Evolutionary conservation across 1,284 basidiomycete species (phyloP), one percentile per base, ranked within the genome.

Genomic region (Apiotrichum brassicae): DNA sequence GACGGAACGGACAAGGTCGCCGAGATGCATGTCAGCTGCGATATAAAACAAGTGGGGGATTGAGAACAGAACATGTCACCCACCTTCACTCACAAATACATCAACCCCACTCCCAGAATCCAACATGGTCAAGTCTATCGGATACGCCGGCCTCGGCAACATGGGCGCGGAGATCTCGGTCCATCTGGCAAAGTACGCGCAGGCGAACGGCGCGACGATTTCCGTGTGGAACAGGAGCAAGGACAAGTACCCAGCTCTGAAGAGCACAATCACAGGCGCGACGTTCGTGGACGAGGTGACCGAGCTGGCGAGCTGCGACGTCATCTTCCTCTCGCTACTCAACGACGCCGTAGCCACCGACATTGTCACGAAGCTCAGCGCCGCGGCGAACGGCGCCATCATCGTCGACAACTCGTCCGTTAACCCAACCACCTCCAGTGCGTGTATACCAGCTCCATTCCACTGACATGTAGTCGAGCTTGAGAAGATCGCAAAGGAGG

Each of bases 351-450:
- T 58, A 22, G 53, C 54, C 6, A 43, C 58, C 30, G 63, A 60
- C 8, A 55, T 64, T 13, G 63, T 57, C 26, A 37, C 20, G 1
- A 49, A 55, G 40, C 26, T 66, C 18, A 26, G 19, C 8, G 51
- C 37, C 11, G 38, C 49, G 4, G 33, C 38, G 19, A 47, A 48
- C 26, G 55, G 56, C 11, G 48, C 51, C n/a, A 51, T 62, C 11
- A 50, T 69, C 48, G 61, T 64, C 2, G 65, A 69, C 56, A 60
- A 66, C 49, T 57, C 56, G 16, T 60, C 54, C 19, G 40, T 69
- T 19, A 58, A 59, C 30, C 62, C 63, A 22, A 47, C 54, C 30
- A 67, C 66, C 2, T 56, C 60, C 34, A 49, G 66, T 67, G 30
- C 47, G 66, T 49, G 28, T 2, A 20, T 16, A 4, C 18, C 32